Base-by-base conservation (phyloP, 768 basidiomycete genomes). In the Kwoniella botswanensis region DNA sequence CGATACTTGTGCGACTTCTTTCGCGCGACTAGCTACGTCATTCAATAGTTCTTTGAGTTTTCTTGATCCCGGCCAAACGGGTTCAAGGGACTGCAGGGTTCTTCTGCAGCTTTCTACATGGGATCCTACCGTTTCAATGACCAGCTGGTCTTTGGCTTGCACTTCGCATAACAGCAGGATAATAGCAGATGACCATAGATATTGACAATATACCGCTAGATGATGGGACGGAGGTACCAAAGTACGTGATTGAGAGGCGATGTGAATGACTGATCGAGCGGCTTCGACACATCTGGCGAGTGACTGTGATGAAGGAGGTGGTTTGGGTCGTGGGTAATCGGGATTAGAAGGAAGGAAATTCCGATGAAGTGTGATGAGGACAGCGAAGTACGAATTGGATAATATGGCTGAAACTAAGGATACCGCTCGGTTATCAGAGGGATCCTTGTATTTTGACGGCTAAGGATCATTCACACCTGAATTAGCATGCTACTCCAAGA, bases 131-230 rank as follows among this genome's bases (percentile, higher is more conserved):
- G 80, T 72, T 24, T 81, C 78, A 22, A 78, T 69, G 21, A 81
- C 77, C 11, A 79, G 59, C n/a, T 81, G 78, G 46, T 81, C 80
- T 18, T 68, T 64, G 9, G 78, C 78, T 60, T 78, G 78, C 0
- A 81, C 80, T 54, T 81, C 80, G 70, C 80, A 81, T 9, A 81
- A 66, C 3, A 81, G 71, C 3, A 81, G 72, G 18, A 81, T 78
- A 29, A 79, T 72, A 3, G 80, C 80, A 11, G 80, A 77, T 4
- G 78, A 77, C 80, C 80, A 81, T 6, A 81, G 74, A 54, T 74
- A 76, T 46, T 79, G 78, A 59, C 78, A 81, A 67, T 73, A 77
- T 13, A 79, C 74, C 3, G 80, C 76, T 2, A 81, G 62, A 55
- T 81, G 80, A 53, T 81, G 80, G 6, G 79, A 76, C 0, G 78